These are phyloP conservation scores for Chamaecyparis obtusa DNA, from an alignment of 75 land plant genomes.

Conservation along the genomic window DNA sequence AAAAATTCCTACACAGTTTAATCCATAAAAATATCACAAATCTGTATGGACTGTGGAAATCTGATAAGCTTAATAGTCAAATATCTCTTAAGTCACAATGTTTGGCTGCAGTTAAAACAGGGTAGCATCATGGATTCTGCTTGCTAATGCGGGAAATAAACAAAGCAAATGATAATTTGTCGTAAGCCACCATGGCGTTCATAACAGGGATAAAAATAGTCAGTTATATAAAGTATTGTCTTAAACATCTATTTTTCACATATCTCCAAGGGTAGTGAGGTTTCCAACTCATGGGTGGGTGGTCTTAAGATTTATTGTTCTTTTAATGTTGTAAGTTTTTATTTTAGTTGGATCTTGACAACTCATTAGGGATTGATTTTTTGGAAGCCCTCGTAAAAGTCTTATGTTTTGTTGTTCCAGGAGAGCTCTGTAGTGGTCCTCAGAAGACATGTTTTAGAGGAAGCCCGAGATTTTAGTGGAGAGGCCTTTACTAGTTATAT, in stretches of 20 bases:
- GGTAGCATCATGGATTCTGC: too few species aligned
- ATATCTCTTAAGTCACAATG: too few species aligned
- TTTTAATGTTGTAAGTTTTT: neutral
- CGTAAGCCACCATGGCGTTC: too few species aligned
- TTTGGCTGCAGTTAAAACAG: too few species aligned
- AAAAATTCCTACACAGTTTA: too few species aligned
- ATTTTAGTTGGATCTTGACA: neutral
- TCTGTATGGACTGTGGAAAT: neutral
- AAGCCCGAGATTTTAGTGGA: constrained; percentile 79
- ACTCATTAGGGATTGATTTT: too few species aligned
- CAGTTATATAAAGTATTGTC: neutral
- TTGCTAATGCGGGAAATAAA: too few species aligned
- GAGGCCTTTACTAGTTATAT: constrained; percentile 91
- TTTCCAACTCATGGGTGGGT: neutral
- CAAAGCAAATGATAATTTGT: too few species aligned
- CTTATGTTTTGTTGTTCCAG: constrained; percentile 33
- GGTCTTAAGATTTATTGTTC: neutral
- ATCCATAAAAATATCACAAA: too few species aligned
- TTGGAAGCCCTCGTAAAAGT: neutral
- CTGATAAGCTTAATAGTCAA: too few species aligned
- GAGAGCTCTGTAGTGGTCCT: constrained; percentile 63
- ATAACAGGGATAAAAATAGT: neutral
- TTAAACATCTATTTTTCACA: neutral
- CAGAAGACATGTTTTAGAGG: constrained; percentile 80
- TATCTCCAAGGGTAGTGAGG: neutral